phyloP scores from a whole-genome alignment of 2,329 filamentous ascomycete genomes.

The Sarocladium kiliense region DNA sequence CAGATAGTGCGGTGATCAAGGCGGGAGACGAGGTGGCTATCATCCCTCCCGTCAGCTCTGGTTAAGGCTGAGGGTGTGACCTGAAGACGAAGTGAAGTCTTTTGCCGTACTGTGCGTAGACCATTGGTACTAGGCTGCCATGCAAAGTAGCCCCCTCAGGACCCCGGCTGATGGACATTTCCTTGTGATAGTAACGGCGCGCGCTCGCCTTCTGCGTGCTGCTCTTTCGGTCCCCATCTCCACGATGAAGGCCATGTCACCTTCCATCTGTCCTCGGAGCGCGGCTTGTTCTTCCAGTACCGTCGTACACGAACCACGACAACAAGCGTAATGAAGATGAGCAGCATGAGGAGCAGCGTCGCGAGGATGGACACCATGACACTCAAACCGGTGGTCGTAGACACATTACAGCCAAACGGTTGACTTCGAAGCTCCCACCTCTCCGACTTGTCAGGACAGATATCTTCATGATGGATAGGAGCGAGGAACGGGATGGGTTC shows the following conservation, averaged over 20 bases:
- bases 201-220: constrained; percentile 1
- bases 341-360: constrained; percentile 21
- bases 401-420: constrained; percentile 30
- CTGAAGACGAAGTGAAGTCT: background rate
- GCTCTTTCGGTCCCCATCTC: constrained; percentile 10
- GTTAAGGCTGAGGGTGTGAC: constrained; percentile 42
- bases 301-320: constrained; percentile 17
- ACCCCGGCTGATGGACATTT: background rate
- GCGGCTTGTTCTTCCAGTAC: constrained; percentile 15
- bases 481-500: constrained; percentile 40
- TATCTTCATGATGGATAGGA: constrained; percentile 41
- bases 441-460: constrained; percentile 47
- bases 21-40: constrained; percentile 81
- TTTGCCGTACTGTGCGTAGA: background rate
- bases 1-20: constrained; percentile 46
- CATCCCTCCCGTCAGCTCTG: constrained; percentile 83
- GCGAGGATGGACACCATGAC: constrained; percentile 21
- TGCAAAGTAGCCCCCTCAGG: background rate
- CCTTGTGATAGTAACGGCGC: background rate
- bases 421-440: constrained; percentile 31
- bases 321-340: constrained; percentile 18
- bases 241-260: constrained; percentile 13
- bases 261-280: constrained; percentile 14
- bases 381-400: constrained; percentile 27
- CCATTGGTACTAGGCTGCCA: background rate